phyloP scores from a whole-genome alignment of 768 basidiomycete species.

The Gymnopilus dilepis region DNA sequence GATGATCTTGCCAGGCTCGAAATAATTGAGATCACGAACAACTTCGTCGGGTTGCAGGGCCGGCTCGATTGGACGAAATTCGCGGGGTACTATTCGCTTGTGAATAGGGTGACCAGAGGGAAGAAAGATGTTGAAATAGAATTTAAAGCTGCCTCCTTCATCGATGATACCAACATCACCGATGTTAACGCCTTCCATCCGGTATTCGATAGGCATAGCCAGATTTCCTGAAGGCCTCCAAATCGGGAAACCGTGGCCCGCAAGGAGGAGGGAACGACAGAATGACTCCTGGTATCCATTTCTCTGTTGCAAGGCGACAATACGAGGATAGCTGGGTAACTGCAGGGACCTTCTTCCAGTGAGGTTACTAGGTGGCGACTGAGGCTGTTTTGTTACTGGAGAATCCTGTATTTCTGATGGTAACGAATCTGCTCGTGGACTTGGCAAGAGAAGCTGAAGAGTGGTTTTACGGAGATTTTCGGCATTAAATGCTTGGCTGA shows the following conservation, averaged over 20 bases:
- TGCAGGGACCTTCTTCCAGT: no score
- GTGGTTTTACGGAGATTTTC: background rate
- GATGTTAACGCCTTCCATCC: constrained; percentile 14
- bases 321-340: background rate
- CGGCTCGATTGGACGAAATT: constrained; percentile 11
- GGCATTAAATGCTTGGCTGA: background rate
- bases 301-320: background rate
- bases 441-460: background rate
- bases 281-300: constrained; percentile 11
- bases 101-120: constrained; percentile 16
- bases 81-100: constrained; percentile 1
- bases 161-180: constrained; percentile 22
- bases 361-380: no score
- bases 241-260: constrained; percentile 14
- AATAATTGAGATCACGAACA: background rate
- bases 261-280: constrained; percentile 10
- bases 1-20: constrained; percentile 8
- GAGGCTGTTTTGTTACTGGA: background rate
- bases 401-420: background rate
- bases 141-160: constrained; percentile 12
- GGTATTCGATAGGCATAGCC: constrained; percentile 11
- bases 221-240: constrained; percentile 12
- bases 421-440: background rate
- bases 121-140: constrained; percentile 22
- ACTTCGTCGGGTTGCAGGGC: constrained; percentile 13